Percentiles rank a stretch among this genome's conserved stretches.
These are phyloP conservation scores for Podaxis sp. DNA, from an alignment of 768 basidiomycete species.

Conservation along the genomic window DNA sequence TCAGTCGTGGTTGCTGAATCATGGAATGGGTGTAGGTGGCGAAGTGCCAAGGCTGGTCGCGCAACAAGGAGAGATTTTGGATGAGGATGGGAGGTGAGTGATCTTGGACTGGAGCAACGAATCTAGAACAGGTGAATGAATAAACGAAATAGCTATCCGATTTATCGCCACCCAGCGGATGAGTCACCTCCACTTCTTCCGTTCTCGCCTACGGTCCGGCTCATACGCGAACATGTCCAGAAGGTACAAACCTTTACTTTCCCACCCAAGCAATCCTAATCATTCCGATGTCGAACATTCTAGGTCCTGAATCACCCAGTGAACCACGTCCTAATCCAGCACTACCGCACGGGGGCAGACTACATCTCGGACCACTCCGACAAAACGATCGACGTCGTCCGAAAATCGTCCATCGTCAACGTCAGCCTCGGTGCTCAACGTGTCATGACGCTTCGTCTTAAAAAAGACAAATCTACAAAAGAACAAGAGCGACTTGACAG, in stretches of 20 bases:
- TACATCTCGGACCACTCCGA: slow-evolving; percentile 87
- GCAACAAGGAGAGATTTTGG: slow-evolving; percentile 29
- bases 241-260: slow-evolving; percentile 21
- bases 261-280: neutral
- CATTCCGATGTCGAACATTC: neutral
- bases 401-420: slow-evolving; percentile 72
- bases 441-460: slow-evolving; percentile 68
- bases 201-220: slow-evolving; percentile 65
- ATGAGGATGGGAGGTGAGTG: slow-evolving; percentile 33
- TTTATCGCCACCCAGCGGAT: slow-evolving; percentile 82
- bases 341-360: slow-evolving; percentile 74
- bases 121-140: neutral
- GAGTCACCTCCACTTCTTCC: slow-evolving; percentile 63
- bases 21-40: slow-evolving; percentile 44
- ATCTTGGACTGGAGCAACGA: neutral
- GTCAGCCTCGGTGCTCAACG: slow-evolving; percentile 78
- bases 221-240: slow-evolving; percentile 63
- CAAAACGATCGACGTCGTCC: slow-evolving; percentile 80
- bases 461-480: slow-evolving; percentile 39
- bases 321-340: slow-evolving; percentile 82
- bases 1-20: neutral
- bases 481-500: slow-evolving; percentile 9
- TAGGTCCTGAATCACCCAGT: slow-evolving; percentile 53
- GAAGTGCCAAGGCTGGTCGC: slow-evolving; percentile 41
- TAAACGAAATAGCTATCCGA: slow-evolving; percentile 30